These are phyloP conservation scores for Penicillium chermesinum DNA, from an alignment of 495 filamentous ascomycete genomes.

Conservation along the genomic window DNA sequence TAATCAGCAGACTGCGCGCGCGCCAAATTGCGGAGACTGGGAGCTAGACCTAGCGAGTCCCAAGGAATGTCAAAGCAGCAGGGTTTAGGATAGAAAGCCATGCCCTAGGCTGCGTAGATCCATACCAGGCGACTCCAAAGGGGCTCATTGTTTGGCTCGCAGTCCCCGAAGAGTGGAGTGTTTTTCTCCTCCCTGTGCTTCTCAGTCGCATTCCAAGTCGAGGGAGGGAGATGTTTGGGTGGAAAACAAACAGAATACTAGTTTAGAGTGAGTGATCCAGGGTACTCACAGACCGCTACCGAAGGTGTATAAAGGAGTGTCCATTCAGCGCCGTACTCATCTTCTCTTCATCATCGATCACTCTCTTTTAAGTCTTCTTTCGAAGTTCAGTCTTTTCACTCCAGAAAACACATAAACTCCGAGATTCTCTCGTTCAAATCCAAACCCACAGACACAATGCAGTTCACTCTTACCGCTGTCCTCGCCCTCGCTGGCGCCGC, in stretches of 20 bases:
- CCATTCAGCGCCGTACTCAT: slow-evolving; percentile 9
- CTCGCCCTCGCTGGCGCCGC: slow-evolving; percentile 21
- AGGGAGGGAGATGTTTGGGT: slow-evolving; percentile 10
- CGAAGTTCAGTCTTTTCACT: slow-evolving; percentile 25
- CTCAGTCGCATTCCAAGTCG: slow-evolving; percentile 30
- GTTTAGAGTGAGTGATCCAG: slow-evolving; percentile 6
- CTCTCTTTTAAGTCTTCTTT: slow-evolving; percentile 26
- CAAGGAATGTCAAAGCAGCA: slow-evolving; percentile 16
- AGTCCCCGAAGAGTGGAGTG: slow-evolving; percentile 16
- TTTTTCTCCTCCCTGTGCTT: slow-evolving; percentile 23
- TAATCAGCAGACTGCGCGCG: background rate
- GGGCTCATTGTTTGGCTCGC: slow-evolving; percentile 7
- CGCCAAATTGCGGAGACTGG: background rate
- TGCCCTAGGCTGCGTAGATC: slow-evolving; percentile 19
- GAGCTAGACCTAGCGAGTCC: background rate
- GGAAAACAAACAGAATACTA: slow-evolving; percentile 7
- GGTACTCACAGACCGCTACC: slow-evolving; percentile 21
- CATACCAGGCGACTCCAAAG: slow-evolving; percentile 25
- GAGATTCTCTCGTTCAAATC: slow-evolving; percentile 29
- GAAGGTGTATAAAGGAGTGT: slow-evolving; percentile 35
- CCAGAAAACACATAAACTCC: slow-evolving; percentile 18
- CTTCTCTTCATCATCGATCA: slow-evolving; percentile 34
- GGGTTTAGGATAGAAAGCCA: slow-evolving; percentile 10
- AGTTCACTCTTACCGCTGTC: slow-evolving; percentile 23
- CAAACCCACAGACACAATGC: slow-evolving; percentile 37